Conservation (phyloP, 805 yeast species). For the Torulaspora quercuum region DNA sequence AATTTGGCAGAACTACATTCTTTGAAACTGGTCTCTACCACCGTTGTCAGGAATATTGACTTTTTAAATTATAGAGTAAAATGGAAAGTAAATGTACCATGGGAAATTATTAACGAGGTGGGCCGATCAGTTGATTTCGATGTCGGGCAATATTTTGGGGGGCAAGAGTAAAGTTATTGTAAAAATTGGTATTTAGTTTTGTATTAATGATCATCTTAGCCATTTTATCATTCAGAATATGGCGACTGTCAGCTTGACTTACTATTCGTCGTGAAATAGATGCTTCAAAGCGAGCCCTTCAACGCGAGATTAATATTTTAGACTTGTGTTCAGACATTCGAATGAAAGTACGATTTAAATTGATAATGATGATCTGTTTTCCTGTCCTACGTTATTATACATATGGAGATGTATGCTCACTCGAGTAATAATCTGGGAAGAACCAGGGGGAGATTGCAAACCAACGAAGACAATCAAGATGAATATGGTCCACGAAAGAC, state of each 20-base stretch:
- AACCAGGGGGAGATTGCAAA: no score
- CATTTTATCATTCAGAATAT: background rate
- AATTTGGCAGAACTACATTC: slow-evolving; percentile 59
- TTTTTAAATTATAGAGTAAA: slow-evolving; percentile 62
- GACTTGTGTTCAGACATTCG: no score
- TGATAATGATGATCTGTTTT: no score
- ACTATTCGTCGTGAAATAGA: no score
- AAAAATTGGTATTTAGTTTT: background rate
- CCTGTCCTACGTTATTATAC: no score
- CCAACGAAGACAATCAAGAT: background rate
- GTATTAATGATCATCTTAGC: background rate
- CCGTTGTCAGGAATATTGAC: slow-evolving; percentile 45
- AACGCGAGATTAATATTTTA: no score
- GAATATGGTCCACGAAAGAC: slow-evolving; percentile 9
- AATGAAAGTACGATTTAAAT: no score
- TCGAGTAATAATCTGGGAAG: no score
- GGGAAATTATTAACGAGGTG: slow-evolving; percentile 58
- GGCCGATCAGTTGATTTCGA: slow-evolving; percentile 65
- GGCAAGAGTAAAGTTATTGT: slow-evolving; percentile 1
- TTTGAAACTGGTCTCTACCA: slow-evolving; percentile 47
- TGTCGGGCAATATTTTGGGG: slow-evolving; percentile 53
- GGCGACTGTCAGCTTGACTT: background rate
- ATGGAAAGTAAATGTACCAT: slow-evolving; percentile 76
- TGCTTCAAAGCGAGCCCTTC: no score
- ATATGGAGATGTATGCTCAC: no score